Evolutionary conservation across 164 flowering plant species (phyloP), one percentile per base, ranked within the genome.

Genomic region (Vitis rotundifolia): DNA sequence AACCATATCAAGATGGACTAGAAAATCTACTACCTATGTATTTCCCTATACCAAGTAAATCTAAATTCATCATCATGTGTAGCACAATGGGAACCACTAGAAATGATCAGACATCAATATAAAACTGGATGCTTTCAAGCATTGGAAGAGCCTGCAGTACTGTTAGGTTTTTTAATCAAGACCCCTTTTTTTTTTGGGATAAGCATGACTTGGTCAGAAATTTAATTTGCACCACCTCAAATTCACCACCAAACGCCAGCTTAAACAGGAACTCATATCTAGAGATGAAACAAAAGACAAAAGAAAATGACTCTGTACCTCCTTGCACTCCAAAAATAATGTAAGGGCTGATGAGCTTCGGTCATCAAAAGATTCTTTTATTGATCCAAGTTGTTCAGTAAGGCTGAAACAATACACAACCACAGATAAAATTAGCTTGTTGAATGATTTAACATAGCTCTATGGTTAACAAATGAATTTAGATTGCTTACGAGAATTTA

Each of bases 351-450:
- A 71, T 58, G 77, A 54, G 59, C 80, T 81, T 54, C 47, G 65
- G 55, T 78, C 89, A 81, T 92, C 94, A 77, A 94, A 63, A 48
- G 97, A 89, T 59, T 82, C 89, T 53, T 57, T 81, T 63, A 92
- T 85, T 52, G 94, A 92, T 61, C 88, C 93, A 53, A 94, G 95
- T 70, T 92, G 97, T 71, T 94, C 99, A 31, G 87, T 77, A 68
- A 94, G 97, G 83, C 98, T 94, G 84, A 31, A 44, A 47, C 59
- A 19, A 48, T 22, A 11, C 28, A 12, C 29, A 49, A 68, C 28
- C n/a, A 3, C 16, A 6, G 13, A 49, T 13, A 28, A 26, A 61
- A 50, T 47, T 22, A 50, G 7, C 37, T 63, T 8, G 49, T 52
- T 63, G 9, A 52, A 47, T 63, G 37, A 19, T 49, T 9, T 22